Evolutionary conservation across 768 basidiomycete genomes (phyloP), one percentile per base, ranked within the genome.

Genomic region (Pleurotus giganteus): DNA sequence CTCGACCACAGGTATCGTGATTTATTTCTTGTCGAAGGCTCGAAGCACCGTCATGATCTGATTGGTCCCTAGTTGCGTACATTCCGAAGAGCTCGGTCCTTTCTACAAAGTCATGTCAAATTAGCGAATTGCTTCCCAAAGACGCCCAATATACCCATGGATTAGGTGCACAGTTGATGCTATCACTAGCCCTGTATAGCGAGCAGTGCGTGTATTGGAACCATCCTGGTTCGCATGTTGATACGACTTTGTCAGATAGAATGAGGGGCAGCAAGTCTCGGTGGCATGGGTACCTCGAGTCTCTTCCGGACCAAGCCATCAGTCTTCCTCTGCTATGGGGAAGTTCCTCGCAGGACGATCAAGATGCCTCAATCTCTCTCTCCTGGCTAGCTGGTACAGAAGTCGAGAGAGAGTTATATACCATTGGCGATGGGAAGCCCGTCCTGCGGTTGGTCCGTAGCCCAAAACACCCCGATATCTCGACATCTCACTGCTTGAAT

Each of bases 261-360:
- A 63, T 83, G 45, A 71, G 65, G 52, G 81, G 79, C 31, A 41
- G 64, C 43, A 50, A 53, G 23, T 89, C 88, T 7, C 72, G 71
- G 39, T 91, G 87, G 86, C 74, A 67, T 59, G 81, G 78, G 42
- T 91, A 90, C 68, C 63, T 91, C 4, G 80, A 85, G 59, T 83
- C 83, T 9, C 71, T 91, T 4, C 84, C 87, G n/a, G 56, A 63
- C 39, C 65, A 66, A 37, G 63, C 65, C 4, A 79, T 85, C 19
- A 80, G 83, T 54, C 73, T 88, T 28, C 84, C 86, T 29, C 57
- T 85, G 17, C 81, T 89, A 59, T 89, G 88, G 89, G 71, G 65
- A 53, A 56, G 58, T 52, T 57, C 62, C 26, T 37, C 61, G 66
- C 24, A 44, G 28, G 44, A 29, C 44, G 46, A 17, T 55, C 62